These are phyloP conservation scores for Ophiostoma tasmaniense DNA, from an alignment of 2,329 filamentous ascomycete genomes.

Conservation along the genomic window DNA sequence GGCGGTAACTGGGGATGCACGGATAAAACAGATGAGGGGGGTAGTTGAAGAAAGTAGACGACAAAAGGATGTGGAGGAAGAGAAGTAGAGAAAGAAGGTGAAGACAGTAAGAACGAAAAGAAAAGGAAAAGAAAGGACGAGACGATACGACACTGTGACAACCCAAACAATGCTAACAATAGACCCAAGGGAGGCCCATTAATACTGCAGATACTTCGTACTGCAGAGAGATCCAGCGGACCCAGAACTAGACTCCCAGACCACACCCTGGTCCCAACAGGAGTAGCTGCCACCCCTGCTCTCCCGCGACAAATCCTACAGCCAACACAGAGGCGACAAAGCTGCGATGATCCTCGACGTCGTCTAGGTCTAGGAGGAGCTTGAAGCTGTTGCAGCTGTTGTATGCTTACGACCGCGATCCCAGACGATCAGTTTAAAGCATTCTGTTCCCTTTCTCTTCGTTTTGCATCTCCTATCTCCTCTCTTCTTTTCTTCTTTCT, in stretches of 20 bases:
- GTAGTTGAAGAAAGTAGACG: neutral
- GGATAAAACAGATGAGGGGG: slow-evolving; percentile 11
- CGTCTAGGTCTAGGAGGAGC: neutral
- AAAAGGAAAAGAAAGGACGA: neutral
- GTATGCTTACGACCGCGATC: neutral
- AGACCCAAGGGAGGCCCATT: neutral
- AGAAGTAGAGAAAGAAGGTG: neutral
- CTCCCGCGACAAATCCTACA: neutral
- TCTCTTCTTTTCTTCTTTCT: neutral
- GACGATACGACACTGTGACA: neutral
- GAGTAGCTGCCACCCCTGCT: neutral
- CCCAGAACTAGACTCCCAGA: neutral
- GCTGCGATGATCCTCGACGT: neutral
- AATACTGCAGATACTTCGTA: too few relatives aligned
- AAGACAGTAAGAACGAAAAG: neutral
- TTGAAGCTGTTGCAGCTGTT: neutral
- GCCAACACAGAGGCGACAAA: neutral
- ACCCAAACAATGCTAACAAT: slow-evolving; percentile 4
- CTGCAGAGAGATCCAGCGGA: neutral
- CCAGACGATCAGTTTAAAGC: slow-evolving; percentile 2
- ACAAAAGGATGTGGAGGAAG: neutral
- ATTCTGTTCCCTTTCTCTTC: neutral
- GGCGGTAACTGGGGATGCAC: neutral
- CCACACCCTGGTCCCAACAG: neutral
- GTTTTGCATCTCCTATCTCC: neutral